phyloP scores from a whole-genome alignment of 768 basidiomycete genomes.

The Agrocybe pediades region DNA sequence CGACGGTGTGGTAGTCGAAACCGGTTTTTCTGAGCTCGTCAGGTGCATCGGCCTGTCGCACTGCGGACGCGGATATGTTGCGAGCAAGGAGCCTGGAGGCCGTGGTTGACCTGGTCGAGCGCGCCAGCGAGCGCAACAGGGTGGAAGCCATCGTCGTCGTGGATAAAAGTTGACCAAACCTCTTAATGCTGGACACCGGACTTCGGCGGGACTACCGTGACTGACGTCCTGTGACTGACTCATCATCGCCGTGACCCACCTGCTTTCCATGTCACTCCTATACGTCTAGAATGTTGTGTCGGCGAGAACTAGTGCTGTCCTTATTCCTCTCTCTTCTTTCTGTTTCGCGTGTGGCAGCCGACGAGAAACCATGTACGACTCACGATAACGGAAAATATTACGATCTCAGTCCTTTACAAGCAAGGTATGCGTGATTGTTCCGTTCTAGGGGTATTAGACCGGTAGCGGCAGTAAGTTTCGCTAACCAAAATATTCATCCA shows the following conservation, averaged over 20 bases:
- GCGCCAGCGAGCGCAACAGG: conserved; percentile 65
- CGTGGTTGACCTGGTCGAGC: conserved; percentile 34
- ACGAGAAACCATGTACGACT: conserved; percentile 66
- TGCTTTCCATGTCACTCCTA: conserved; percentile 7
- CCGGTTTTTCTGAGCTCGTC: conserved; percentile 43
- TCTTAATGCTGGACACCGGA: conserved; percentile 26
- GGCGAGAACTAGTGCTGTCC: conserved; percentile 1
- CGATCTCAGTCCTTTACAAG: conserved; percentile 63
- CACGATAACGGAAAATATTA: conserved; percentile 61
- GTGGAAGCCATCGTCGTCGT: conserved; percentile 61
- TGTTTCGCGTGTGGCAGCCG: conserved; percentile 18
- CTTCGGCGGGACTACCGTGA: conserved; percentile 38
- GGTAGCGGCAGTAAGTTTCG: no score
- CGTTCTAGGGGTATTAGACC: conserved; percentile 5
- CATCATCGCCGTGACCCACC: conserved; percentile 12
- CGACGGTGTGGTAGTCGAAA: conserved; percentile 73
- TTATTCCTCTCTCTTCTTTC: conserved; percentile 14
- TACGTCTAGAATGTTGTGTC: conserved; percentile 5
- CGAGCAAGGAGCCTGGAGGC: conserved; percentile 32
- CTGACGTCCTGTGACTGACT: conserved; percentile 16
- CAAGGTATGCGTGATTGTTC: conserved; percentile 43
- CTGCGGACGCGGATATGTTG: conserved; percentile 37
- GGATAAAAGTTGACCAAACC: conserved; percentile 25
- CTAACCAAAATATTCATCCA: conserved; percentile 30
- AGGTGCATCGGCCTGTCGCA: conserved; percentile 27